Evolutionary conservation across 345 rosid species (phyloP), one percentile per base, ranked within the genome.

Genomic region (Eutrema heterophyllum): DNA sequence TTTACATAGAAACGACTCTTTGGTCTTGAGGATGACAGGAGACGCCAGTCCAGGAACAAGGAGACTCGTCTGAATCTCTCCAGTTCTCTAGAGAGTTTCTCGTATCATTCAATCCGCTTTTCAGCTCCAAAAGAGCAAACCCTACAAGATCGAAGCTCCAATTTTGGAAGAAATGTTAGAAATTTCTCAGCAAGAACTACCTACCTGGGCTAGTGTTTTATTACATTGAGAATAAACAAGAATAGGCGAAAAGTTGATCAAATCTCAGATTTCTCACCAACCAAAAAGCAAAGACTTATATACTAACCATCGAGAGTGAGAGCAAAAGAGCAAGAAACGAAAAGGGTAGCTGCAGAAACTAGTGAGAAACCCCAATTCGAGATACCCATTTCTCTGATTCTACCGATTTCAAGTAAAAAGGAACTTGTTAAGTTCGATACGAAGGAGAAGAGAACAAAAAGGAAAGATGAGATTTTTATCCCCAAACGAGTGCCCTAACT

Each of bases 31-130:
- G 79, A 63, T 85, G 58, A 80, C 98, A 94, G 44, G 93, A 83
- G 73, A 94, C 87, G 3, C 98, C 98, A 79, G 90, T 91, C 98
- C 98, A 94, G 64, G 81, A 78, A 81, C 98, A 91, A 61, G 97
- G 98, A 70, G 85, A 79, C 9, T 82, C 89, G 33, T 91, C 96
- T 49, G 86, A 81, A 70, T 78, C 80, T 81, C 64, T 81, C 98
- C 98, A 94, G 91, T 81, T 88, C 40, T 74, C 77, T 55, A 94
- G 85, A 39, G 68, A 68, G 72, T 86, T 88, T 68, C 77, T 87
- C 18, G 87, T 89, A 76, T 94, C 98, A 81, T 94, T 94, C 72
- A 89, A 80, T 57, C 83, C 54, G 43, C 81, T 82, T 64, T 85
- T 94, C 50, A 94, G 64, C 70, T 94, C 96, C 80, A 94, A 75